Evolutionary conservation across 2,329 filamentous ascomycete genomes (phyloP).

Genomic region (Microsporum ferrugineum): DNA sequence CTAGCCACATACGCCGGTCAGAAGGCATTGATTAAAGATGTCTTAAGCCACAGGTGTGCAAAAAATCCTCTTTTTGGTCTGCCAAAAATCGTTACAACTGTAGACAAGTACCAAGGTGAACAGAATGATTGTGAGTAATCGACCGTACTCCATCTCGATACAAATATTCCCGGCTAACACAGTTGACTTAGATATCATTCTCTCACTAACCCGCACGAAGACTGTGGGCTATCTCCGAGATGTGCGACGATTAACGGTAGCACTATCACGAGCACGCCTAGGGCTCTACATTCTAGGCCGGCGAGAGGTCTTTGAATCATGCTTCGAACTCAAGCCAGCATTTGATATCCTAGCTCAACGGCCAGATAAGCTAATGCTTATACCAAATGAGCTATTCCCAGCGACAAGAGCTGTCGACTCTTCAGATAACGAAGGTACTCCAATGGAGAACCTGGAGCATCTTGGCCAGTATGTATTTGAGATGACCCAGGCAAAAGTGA

Average conservation of each 20-base stretch:
- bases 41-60: slow-evolving; percentile 70
- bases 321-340: slow-evolving; percentile 74
- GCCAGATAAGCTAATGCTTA: slow-evolving; percentile 69
- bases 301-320: slow-evolving; percentile 75
- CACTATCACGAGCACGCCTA: slow-evolving; percentile 79
- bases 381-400: slow-evolving; percentile 79
- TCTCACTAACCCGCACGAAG: slow-evolving; percentile 81
- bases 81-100: slow-evolving; percentile 80
- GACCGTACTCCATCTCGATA: neutral
- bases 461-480: slow-evolving; percentile 92
- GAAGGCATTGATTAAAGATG: slow-evolving; percentile 74
- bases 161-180: neutral
- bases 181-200: slow-evolving; percentile 60
- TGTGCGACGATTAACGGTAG: slow-evolving; percentile 84
- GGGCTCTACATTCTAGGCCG: slow-evolving; percentile 88
- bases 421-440: slow-evolving; percentile 39
- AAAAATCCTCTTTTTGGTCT: slow-evolving; percentile 76
- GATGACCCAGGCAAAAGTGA: slow-evolving; percentile 69
- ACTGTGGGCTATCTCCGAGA: slow-evolving; percentile 87
- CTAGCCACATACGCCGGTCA: slow-evolving; percentile 91
- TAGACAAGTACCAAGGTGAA: slow-evolving; percentile 98
- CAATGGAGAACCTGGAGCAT: slow-evolving; percentile 88
- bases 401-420: slow-evolving; percentile 43
- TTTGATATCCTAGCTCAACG: slow-evolving; percentile 67
- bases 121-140: slow-evolving; percentile 73